Percentiles rank a stretch among this genome's conserved stretches.
Conservation (phyloP, 2,329 filamentous ascomycete genomes). For the Calycina marina region DNA sequence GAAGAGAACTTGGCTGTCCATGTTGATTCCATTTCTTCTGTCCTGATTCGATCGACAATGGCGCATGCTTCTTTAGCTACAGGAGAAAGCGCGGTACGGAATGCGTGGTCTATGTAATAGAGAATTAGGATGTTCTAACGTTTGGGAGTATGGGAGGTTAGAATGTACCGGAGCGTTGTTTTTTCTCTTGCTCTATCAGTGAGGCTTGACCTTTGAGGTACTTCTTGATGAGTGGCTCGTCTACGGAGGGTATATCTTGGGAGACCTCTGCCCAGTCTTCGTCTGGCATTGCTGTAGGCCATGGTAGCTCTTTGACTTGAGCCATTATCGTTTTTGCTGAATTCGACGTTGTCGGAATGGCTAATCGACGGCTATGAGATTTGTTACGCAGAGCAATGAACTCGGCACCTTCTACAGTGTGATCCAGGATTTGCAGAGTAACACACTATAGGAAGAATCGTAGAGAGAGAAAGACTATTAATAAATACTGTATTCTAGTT, state of each 20-base stretch:
- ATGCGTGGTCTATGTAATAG: slow-evolving; percentile 54
- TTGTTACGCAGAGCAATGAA: too few species aligned
- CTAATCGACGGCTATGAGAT: too few species aligned
- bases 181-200: slow-evolving; percentile 69
- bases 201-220: slow-evolving; percentile 64
- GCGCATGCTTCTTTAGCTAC: slow-evolving; percentile 62
- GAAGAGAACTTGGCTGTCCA: slow-evolving; percentile 68
- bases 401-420: too few species aligned
- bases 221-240: slow-evolving; percentile 68
- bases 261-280: slow-evolving; percentile 45
- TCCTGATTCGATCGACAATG: slow-evolving; percentile 68
- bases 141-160: slow-evolving; percentile 15
- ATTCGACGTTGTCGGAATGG: too few species aligned
- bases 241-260: slow-evolving; percentile 37
- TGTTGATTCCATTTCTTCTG: slow-evolving; percentile 57
- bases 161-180: slow-evolving; percentile 58
- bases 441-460: too few species aligned
- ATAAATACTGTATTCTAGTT: too few species aligned
- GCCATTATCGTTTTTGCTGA: too few species aligned
- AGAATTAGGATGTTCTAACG: slow-evolving; percentile 14
- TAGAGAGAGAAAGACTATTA: too few species aligned
- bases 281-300: slow-evolving; percentile 25
- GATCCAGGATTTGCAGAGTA: too few species aligned
- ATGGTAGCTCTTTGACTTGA: slow-evolving; percentile 15
- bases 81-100: slow-evolving; percentile 62